Conservation (phyloP, 352 stramenopile species). For the Phytophthora sojae region DNA sequence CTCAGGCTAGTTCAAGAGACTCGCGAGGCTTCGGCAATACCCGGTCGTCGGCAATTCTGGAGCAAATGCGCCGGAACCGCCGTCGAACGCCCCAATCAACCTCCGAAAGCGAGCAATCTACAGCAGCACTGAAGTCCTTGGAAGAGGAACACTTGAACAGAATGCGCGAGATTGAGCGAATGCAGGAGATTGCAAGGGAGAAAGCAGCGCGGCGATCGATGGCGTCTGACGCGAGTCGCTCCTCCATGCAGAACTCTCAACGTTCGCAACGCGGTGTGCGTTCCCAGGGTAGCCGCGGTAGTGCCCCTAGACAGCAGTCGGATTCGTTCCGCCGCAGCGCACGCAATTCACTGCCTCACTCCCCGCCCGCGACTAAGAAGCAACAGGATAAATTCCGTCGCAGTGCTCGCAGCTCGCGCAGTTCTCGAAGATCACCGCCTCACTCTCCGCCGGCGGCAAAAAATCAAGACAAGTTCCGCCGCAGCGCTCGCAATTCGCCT, state of each 20-base stretch:
- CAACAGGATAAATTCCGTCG: constrained; percentile 9
- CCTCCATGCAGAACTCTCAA: constrained; percentile 20
- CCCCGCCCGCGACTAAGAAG: constrained; percentile 5
- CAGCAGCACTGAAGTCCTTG: constrained; percentile 42
- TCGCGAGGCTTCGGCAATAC: constrained; percentile 33
- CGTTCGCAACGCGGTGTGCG: constrained; percentile 4
- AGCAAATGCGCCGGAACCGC: constrained; percentile 56
- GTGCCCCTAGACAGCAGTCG: not conserved
- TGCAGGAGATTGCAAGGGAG: constrained; percentile 33
- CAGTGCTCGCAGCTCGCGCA: constrained; percentile 19
- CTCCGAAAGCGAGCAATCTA: constrained; percentile 41
- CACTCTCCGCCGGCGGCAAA: not conserved
- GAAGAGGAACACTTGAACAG: constrained; percentile 56
- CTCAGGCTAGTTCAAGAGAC: constrained; percentile 31
- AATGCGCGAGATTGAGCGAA: constrained; percentile 52
- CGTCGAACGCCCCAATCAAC: constrained; percentile 49
- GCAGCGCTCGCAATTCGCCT: constrained; percentile 22
- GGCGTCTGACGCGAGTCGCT: constrained; percentile 27
- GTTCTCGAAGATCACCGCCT: not conserved
- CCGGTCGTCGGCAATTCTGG: constrained; percentile 51
- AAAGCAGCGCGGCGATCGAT: constrained; percentile 36
- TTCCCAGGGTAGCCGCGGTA: constrained; percentile 3
- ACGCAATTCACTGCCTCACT: constrained; percentile 2
- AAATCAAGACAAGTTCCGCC: constrained; percentile 4
- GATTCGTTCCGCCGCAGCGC: not conserved